These are phyloP conservation scores for Strobilomyces dryophilus DNA, from an alignment of 768 basidiomycete genomes.

Conservation along the genomic window DNA sequence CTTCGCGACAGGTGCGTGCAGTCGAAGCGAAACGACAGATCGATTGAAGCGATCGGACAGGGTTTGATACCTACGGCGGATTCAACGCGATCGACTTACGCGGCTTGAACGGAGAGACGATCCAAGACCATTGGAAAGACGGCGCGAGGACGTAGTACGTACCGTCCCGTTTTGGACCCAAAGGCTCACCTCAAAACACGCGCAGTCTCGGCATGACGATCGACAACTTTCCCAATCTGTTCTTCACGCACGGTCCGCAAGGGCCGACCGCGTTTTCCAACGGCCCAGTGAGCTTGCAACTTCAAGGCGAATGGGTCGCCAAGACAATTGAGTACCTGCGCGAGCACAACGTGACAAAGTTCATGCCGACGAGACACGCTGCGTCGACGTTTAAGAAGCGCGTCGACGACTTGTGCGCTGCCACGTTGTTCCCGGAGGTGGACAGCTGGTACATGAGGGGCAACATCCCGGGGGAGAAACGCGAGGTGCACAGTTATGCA, in stretches of 20 bases:
- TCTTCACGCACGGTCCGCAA: neutral
- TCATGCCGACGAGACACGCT: slow-evolving; percentile 4
- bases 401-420: neutral
- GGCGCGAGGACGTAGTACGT: neutral
- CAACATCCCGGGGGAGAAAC: slow-evolving; percentile 11
- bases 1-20: slow-evolving; percentile 14
- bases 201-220: neutral
- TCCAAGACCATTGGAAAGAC: neutral
- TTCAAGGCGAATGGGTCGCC: neutral
- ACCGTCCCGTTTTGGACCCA: neutral
- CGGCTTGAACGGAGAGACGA: neutral
- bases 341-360: neutral
- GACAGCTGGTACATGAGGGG: slow-evolving; percentile 5
- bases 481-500: slow-evolving; percentile 5
- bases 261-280: neutral
- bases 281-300: neutral
- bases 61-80: slow-evolving; percentile 5
- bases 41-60: neutral
- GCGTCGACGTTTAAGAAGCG: slow-evolving; percentile 7
- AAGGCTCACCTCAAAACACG: too few species aligned
- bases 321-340: neutral
- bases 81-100: neutral
- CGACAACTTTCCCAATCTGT: neutral
- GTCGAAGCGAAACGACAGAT: neutral
- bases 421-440: slow-evolving; percentile 3